Evolutionary conservation across 805 yeast species (phyloP).

Genomic region (Suhomyces tanzawaensis): DNA sequence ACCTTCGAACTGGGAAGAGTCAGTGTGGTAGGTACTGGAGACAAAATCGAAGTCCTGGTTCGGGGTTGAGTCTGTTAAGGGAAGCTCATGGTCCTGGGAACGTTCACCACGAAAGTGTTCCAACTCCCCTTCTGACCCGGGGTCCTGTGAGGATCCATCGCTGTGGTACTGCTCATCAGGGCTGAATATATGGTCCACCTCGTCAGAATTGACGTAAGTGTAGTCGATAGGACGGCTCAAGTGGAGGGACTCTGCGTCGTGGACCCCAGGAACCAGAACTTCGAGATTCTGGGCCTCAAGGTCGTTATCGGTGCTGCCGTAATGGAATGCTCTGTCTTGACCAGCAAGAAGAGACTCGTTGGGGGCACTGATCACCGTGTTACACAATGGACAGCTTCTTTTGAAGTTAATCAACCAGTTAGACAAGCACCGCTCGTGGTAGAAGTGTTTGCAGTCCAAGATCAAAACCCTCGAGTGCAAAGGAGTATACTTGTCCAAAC

Average conservation of each 20-base stretch:
- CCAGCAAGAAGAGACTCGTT: slow-evolving; percentile 15
- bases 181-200: background rate
- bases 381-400: slow-evolving; percentile 60
- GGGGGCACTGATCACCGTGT: slow-evolving; percentile 14
- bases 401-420: slow-evolving; percentile 58
- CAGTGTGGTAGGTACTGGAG: background rate
- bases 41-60: background rate
- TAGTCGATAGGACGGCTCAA: background rate
- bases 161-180: background rate
- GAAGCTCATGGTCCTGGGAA: background rate
- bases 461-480: slow-evolving; percentile 48
- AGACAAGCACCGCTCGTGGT: slow-evolving; percentile 55
- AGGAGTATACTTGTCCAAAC: slow-evolving; percentile 52
- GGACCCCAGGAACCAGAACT: background rate
- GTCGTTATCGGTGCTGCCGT: slow-evolving; percentile 22
- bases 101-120: background rate
- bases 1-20: background rate
- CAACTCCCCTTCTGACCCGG: background rate
- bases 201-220: background rate
- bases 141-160: slow-evolving; percentile 1
- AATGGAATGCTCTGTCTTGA: slow-evolving; percentile 12
- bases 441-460: slow-evolving; percentile 60
- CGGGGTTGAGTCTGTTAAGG: background rate
- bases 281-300: slow-evolving; percentile 8
- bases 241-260: background rate